These are phyloP conservation scores for Sporodiniella umbellata DNA, from an alignment of 371 early-diverging fungal genomes.

Conservation along the genomic window DNA sequence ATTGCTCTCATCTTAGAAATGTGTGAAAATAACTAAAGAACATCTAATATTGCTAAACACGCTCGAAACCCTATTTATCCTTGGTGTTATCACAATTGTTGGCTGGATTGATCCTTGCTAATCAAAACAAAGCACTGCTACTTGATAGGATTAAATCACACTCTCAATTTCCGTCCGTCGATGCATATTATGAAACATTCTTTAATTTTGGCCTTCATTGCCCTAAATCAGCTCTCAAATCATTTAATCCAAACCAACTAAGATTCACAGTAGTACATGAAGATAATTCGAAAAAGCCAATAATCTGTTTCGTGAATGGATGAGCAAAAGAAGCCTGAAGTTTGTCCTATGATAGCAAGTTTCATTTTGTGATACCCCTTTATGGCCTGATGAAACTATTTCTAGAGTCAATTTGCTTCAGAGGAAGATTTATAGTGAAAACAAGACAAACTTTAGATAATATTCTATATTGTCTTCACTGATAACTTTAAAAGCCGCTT, in stretches of 20 bases:
- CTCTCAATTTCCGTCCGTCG: constrained; percentile 10
- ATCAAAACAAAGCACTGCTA: constrained; percentile 12
- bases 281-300: constrained; percentile 12
- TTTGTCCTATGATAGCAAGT: constrained; percentile 10
- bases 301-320: constrained; percentile 11
- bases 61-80: constrained; percentile 6
- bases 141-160: constrained; percentile 13
- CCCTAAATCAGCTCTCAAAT: constrained; percentile 7
- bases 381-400: constrained; percentile 6
- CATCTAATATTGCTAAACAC: constrained; percentile 11
- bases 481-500: too few relatives aligned
- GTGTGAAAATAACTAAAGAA: constrained; percentile 4
- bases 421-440: too few relatives aligned
- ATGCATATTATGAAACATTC: constrained; percentile 10
- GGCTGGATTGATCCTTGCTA: constrained; percentile 17
- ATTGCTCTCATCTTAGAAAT: constrained; percentile 13
- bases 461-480: too few relatives aligned
- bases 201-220: constrained; percentile 2
- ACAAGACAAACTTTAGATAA: too few relatives aligned
- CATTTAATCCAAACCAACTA: constrained; percentile 9
- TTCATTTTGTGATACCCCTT: constrained; percentile 6
- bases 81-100: constrained; percentile 16
- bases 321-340: constrained; percentile 10
- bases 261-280: constrained; percentile 6
- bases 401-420: too few relatives aligned